phyloP scores from a whole-genome alignment of 208 protist genomes.

The Leishmania turanica region DNA sequence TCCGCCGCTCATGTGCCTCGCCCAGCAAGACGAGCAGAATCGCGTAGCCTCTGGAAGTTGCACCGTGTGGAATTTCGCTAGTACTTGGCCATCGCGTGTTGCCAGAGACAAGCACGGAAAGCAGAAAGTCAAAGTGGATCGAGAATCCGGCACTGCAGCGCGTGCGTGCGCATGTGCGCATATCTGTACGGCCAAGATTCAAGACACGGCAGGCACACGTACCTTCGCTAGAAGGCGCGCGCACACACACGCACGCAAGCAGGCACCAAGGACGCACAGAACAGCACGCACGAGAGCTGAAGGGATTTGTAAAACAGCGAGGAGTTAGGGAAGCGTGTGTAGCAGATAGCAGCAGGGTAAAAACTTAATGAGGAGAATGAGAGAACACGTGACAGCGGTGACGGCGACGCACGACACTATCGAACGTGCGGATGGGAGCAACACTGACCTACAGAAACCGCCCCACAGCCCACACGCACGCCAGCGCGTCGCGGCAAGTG shows the following conservation, averaged over 20 bases:
- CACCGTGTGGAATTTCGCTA: not conserved
- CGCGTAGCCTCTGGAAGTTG: too few relatives aligned
- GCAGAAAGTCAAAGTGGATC: too few relatives aligned
- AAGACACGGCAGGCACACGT: not conserved
- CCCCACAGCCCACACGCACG: not conserved
- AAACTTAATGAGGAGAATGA: not conserved
- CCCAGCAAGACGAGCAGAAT: not conserved
- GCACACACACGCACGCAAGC: not conserved
- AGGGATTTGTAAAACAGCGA: slow-evolving; percentile 20
- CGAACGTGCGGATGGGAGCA: not conserved
- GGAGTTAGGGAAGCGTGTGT: not conserved
- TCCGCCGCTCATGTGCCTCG: too few relatives aligned
- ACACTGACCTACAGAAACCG: not conserved
- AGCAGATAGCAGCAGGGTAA: slow-evolving; percentile 4
- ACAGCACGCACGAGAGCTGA: not conserved
- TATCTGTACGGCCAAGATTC: not conserved
- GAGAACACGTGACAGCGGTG: not conserved
- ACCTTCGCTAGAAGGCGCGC: not conserved
- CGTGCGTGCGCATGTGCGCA: not conserved
- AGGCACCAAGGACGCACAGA: not conserved
- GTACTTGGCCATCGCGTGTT: not conserved
- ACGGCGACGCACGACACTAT: not conserved
- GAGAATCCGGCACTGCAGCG: not conserved
- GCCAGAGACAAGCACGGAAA: not conserved
- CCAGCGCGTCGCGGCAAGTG: not conserved